phyloP scores from a whole-genome alignment of 2,329 filamentous ascomycete species.

The Gyromitra esculenta region DNA sequence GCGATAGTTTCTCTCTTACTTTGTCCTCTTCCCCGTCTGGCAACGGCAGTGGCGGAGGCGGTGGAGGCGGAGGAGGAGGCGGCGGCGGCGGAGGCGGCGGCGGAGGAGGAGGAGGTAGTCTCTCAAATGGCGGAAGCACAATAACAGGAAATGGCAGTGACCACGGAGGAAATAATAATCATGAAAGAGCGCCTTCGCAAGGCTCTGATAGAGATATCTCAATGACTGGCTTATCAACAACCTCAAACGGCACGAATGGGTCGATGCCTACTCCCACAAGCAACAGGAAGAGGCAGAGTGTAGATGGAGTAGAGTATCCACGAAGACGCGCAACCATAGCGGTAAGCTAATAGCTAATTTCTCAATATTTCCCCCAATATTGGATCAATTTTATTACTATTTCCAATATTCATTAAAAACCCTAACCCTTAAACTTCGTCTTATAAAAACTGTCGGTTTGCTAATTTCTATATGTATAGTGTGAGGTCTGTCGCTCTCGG shows the following conservation, averaged over 20 bases:
- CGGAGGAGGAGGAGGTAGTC: constrained; percentile 51
- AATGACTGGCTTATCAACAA: constrained; percentile 61
- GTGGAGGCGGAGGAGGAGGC: constrained; percentile 52
- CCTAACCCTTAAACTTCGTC: constrained; percentile 46
- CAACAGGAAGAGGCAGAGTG: constrained; percentile 67
- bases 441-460: constrained; percentile 1
- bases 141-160: constrained; percentile 47
- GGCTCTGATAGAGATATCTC: constrained; percentile 54
- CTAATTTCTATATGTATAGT: constrained; percentile 64
- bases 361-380: constrained; percentile 41
- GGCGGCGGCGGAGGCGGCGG: constrained; percentile 58
- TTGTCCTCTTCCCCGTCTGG: constrained; percentile 43
- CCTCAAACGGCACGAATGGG: constrained; percentile 63
- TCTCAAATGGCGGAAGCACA: constrained; percentile 44
- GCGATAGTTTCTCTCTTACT: constrained; percentile 47
- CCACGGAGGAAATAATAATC: constrained; percentile 36
- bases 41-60: background rate
- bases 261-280: constrained; percentile 64
- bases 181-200: constrained; percentile 56
- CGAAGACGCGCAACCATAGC: constrained; percentile 73
- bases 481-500: constrained; percentile 81
- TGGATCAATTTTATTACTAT: constrained; percentile 30
- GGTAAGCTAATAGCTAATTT: constrained; percentile 62
- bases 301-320: constrained; percentile 71
- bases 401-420: constrained; percentile 28